Conservation (phyloP, 305 asterid genomes). For the Fraxinus dipetala region DNA sequence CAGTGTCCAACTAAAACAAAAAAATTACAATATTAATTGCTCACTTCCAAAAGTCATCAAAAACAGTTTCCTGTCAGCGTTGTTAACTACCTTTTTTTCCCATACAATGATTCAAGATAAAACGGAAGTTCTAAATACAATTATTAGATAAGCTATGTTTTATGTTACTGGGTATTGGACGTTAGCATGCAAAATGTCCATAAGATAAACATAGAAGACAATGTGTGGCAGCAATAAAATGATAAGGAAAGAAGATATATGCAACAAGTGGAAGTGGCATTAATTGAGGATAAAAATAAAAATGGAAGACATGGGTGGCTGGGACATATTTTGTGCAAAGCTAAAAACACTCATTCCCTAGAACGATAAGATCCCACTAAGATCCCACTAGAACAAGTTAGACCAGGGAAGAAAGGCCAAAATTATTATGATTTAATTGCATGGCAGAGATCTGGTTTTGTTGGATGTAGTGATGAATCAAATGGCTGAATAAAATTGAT, state of each 20-base stretch:
- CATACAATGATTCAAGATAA: neutral
- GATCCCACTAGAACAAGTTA: neutral
- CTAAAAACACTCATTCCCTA: neutral
- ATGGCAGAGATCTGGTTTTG: neutral
- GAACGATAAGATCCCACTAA: neutral
- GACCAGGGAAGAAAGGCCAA: neutral
- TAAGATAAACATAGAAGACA: neutral
- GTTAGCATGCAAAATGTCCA: neutral
- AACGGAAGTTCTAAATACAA: neutral
- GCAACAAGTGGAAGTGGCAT: neutral
- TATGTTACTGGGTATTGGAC: neutral
- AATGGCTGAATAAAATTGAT: neutral
- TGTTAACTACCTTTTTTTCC: neutral
- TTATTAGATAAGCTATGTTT: neutral
- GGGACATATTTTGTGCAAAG: neutral
- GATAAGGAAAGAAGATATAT: neutral
- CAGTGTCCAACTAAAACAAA: constrained; percentile 6
- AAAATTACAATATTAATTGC: neutral
- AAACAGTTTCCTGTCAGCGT: neutral
- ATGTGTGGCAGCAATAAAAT: neutral
- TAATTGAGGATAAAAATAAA: neutral
- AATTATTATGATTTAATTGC: neutral
- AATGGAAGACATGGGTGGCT: neutral
- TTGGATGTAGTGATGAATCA: neutral
- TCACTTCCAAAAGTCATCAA: neutral